phyloP scores from a whole-genome alignment of 2,329 filamentous ascomycete genomes.

The Colletotrichum falcatum region DNA sequence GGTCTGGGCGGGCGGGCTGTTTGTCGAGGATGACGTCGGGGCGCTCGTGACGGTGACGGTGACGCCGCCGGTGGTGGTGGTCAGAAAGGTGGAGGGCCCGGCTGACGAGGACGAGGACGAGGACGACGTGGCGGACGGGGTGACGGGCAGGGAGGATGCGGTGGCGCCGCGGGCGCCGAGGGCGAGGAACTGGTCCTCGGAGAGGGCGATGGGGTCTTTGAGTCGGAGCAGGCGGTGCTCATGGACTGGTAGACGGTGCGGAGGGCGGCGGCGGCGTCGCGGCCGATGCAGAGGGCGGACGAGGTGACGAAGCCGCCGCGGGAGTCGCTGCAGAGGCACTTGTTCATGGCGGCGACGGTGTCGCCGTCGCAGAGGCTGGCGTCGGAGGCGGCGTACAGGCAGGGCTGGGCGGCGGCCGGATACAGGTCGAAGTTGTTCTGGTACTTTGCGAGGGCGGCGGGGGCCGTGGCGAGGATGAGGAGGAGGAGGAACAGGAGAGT shows the following conservation, averaged over 20 bases:
- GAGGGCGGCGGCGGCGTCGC: constrained; percentile 52
- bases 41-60: constrained; percentile 32
- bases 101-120: constrained; percentile 8
- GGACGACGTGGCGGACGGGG: constrained; percentile 36
- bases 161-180: constrained; percentile 39
- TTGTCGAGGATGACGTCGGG: constrained; percentile 3
- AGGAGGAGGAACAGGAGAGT: constrained; percentile 42
- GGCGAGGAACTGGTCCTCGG: constrained; percentile 55
- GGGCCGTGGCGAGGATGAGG: constrained; percentile 41
- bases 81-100: constrained; percentile 22
- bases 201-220: constrained; percentile 57
- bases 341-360: constrained; percentile 56
- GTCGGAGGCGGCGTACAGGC: constrained; percentile 56
- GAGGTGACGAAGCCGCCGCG: constrained; percentile 60
- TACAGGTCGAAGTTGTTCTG: constrained; percentile 59
- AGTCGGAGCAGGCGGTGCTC: constrained; percentile 56
- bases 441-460: constrained; percentile 43
- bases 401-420: constrained; percentile 55
- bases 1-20: constrained; percentile 1
- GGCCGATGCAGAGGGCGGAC: constrained; percentile 60
- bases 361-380: constrained; percentile 55
- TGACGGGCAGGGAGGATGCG: constrained; percentile 35
- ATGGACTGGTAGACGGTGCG: constrained; percentile 58
- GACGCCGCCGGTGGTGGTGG: constrained; percentile 26
- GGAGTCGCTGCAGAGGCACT: constrained; percentile 63